Evolutionary conservation across 805 yeast genomes (phyloP), one percentile per base, ranked within the genome.

Genomic region (Yarrowia alimentaria): DNA sequence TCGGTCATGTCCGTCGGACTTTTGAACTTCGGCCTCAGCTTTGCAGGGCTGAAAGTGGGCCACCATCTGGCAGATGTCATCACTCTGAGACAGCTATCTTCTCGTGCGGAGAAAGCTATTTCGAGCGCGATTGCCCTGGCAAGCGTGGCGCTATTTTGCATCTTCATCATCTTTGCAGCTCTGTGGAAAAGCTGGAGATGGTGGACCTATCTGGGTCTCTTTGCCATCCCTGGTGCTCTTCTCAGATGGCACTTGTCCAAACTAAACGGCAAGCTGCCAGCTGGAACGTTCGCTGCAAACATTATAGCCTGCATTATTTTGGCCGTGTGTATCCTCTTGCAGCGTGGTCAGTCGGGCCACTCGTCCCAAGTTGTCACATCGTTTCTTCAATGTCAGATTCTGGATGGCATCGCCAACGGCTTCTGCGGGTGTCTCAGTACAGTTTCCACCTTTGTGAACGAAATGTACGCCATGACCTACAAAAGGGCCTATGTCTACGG

Each of bases 151-250:
- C 25, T 40, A 5, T 40, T 40, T 40, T 40, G 47, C 33, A 18
- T 40, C 7, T 40, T 40, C 13, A 40, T 40, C 14, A 40, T 40
- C 9, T 40, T 40, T n/a, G 47, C 47, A 1, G 47, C 33, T 19
- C 25, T 40, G 2, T 40, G 47, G 47, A 24, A 43, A 22, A 30
- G 37, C 50, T 43, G 50, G 50, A 14, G 50, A 31, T 43, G 35
- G 37, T 43, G 50, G 50, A 30, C 37, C 6, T 31, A 30, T 9
- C 29, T 31, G 4, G 50, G 22, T 3, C 21, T 43, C 11, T 43
- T 43, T 43, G 37, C 30, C 7, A 43, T 43, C 12, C 50, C 50
- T n/a, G 50, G 50, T 7, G 50, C 37, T 16, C 21, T 43, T 3
- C 17, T 43, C 3, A 11, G 50, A 21, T 43, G 37, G 35, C 37